These are phyloP conservation scores for Rubia tinctorum DNA, from an alignment of 305 asterid species.

Conservation along the genomic window DNA sequence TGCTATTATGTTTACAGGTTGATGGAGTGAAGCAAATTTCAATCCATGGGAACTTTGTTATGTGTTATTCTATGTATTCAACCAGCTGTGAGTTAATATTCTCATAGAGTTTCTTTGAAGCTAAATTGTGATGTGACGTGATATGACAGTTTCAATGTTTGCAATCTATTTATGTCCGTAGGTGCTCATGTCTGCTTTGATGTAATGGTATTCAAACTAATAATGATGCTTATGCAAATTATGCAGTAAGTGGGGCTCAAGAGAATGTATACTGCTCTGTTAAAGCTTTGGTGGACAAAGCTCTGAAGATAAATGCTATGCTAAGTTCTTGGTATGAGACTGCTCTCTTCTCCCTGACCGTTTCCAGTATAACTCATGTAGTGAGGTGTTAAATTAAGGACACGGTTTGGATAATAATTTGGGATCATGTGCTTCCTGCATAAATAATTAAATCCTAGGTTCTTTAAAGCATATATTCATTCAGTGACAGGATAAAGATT, in stretches of 20 bases:
- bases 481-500: constrained; percentile 98
- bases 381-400: not conserved
- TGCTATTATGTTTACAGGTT: no score
- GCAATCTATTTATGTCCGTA: not conserved
- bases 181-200: not conserved
- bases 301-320: constrained; percentile 65
- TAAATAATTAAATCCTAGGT: not conserved
- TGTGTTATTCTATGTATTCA: no score
- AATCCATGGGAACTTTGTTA: no score
- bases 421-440: not conserved
- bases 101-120: not conserved
- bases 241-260: constrained; percentile 51
- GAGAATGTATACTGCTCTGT: constrained; percentile 90
- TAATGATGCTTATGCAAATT: constrained; percentile 22
- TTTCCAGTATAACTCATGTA: not conserved
- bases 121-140: not conserved
- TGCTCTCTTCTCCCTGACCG: not conserved
- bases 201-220: not conserved
- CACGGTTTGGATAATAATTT: not conserved
- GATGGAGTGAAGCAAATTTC: no score
- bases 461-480: constrained; percentile 39
- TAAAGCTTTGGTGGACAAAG: constrained; percentile 64
- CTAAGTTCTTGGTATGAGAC: constrained; percentile 67
- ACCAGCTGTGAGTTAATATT: no score
- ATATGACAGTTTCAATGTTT: not conserved